These are phyloP conservation scores for Aquanectria penicillioides DNA, from an alignment of 2,329 filamentous ascomycete species.

Conservation along the genomic window DNA sequence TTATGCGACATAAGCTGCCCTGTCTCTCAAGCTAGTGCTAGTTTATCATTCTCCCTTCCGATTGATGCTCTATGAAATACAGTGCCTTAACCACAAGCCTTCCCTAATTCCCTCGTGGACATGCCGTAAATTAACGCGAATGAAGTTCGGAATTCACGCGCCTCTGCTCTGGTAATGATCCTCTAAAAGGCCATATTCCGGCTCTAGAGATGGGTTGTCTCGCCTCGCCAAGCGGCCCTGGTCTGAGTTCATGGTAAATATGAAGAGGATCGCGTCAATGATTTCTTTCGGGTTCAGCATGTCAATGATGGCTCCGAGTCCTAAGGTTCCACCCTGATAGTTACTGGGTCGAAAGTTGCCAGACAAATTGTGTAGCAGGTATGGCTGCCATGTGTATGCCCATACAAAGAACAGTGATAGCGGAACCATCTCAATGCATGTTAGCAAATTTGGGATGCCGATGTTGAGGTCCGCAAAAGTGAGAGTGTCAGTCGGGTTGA, in stretches of 20 bases:
- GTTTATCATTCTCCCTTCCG: no score
- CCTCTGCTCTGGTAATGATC: slow-evolving; percentile 12
- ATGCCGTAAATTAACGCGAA: no score
- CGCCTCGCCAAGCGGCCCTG: background rate
- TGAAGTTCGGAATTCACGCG: no score
- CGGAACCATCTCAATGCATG: slow-evolving; percentile 34
- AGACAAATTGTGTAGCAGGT: background rate
- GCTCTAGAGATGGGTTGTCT: background rate
- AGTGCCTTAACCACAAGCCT: no score
- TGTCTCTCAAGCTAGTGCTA: no score
- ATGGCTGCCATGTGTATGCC: slow-evolving; percentile 34
- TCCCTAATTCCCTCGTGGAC: no score
- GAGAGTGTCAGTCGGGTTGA: slow-evolving; percentile 26
- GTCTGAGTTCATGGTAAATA: slow-evolving; percentile 10
- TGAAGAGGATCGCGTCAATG: background rate
- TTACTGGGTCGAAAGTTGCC: background rate
- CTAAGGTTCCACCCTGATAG: background rate
- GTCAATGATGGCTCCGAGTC: background rate
- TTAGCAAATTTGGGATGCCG: slow-evolving; percentile 33
- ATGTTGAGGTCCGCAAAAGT: slow-evolving; percentile 35
- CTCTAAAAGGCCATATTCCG: slow-evolving; percentile 6
- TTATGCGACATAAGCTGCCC: no score
- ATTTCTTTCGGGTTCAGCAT: slow-evolving; percentile 11
- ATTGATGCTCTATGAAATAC: no score
- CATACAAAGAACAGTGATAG: slow-evolving; percentile 30